Evolutionary conservation across 352 stramenopile species (phyloP), one percentile per base, ranked within the genome.

Genomic region (Hyaloperonospora arabidopsidis): DNA sequence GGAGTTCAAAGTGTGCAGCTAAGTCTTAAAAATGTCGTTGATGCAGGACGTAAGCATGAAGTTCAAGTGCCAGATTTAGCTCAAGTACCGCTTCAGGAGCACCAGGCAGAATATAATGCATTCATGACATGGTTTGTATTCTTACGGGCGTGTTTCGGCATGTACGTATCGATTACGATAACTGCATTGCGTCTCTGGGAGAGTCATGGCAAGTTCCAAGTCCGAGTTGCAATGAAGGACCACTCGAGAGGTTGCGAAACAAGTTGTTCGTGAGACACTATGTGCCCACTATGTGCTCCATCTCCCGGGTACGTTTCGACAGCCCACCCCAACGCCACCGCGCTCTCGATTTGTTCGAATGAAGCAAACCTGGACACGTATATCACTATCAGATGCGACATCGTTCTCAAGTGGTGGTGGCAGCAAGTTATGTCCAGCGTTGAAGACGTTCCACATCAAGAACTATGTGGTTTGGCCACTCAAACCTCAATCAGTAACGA

Each of bases 101-200:
- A 91, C 54, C 80, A 91, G 52, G 80, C 80, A 13, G 80, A 78
- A 1, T 87, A 87, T 38, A 78, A 91, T 40, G 80, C 80, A 13
- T 91, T 79, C 58, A 89, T 89, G 76, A 91, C 80, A 3, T 78
- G 80, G 3, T 76, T 65, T 45, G 76, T 91, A 5, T 91, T 91
- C 55, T 61, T 87, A 10, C 78, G 76, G 19, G 71, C 84, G 3
- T 86, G 76, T 45, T 70, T 64, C 12, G 74, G 65, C 6, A 67
- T 91, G 8, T 72, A 76, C 0, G 63, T 87, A 5, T 70, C 68
- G 0, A 89, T n/a, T n/a, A n/a, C n/a, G n/a, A 89, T 39, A 64
- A 81, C 22, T 59, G 65, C 0, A 67, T 91, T 14, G 65, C 61
- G 13, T 52, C 53, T 0, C 64, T 90, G 28, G 52, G 58, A 15